Percentiles rank a stretch among this genome's conserved stretches.
Evolutionary conservation across 805 yeast genomes (phyloP).

Genomic region (Priceomyces haplophilus): DNA sequence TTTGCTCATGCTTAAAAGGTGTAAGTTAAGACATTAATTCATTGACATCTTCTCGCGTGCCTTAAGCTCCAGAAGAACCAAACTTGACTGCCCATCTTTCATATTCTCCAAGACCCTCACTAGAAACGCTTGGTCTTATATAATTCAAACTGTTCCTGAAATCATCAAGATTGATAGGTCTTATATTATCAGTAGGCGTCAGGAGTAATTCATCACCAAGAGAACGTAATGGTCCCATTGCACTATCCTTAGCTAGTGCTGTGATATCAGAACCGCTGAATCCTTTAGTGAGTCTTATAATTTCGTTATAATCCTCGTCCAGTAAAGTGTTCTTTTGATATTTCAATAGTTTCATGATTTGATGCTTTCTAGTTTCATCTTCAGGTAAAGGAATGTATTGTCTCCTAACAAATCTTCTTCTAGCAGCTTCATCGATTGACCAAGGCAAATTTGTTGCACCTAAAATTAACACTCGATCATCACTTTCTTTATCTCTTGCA

Average conservation of each 20-base stretch:
- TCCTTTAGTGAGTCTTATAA: conserved; percentile 70
- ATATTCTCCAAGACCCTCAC: conserved; percentile 72
- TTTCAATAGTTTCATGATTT: conserved; percentile 61
- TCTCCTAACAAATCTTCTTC: conserved; percentile 86
- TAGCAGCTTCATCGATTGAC: conserved; percentile 96
- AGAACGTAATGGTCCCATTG: conserved; percentile 94
- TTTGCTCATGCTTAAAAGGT: background rate
- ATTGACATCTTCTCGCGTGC: background rate
- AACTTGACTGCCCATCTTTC: conserved; percentile 86
- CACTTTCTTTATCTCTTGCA: conserved; percentile 55
- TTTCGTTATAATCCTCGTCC: conserved; percentile 56
- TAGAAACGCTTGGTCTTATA: conserved; percentile 85
- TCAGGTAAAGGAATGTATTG: conserved; percentile 95
- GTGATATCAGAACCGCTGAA: conserved; percentile 92
- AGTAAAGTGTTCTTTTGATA: conserved; percentile 70
- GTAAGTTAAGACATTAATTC: background rate
- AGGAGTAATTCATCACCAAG: conserved; percentile 78
- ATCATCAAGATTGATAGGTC: conserved; percentile 72
- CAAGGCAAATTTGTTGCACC: conserved; percentile 97
- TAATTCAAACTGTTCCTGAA: conserved; percentile 71
- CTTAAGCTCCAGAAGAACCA: conserved; percentile 82
- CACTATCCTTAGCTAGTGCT: conserved; percentile 92
- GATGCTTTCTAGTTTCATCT: conserved; percentile 70
- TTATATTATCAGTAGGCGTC: conserved; percentile 68
- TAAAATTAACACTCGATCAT: conserved; percentile 72